Base-by-base conservation (phyloP, 78 protist genomes). In the Mantamonas sphyraenae region DNA sequence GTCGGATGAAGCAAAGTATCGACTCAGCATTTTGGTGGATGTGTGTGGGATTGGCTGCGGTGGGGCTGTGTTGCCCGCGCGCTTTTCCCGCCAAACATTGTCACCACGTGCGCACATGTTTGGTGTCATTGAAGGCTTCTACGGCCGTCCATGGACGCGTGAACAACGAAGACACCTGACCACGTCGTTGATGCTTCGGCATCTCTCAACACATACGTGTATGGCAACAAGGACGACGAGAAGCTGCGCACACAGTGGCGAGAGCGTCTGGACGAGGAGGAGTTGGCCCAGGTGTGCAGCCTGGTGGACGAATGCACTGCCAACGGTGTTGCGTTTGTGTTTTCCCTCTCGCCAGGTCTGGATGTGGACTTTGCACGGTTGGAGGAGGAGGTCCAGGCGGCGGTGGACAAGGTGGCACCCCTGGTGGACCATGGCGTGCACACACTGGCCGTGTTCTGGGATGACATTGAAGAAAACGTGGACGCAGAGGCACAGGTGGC, bases 241-340 rank as follows among this genome's bases (percentile, higher is more conserved):
- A 64, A 64, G 69, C 69, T 35, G 22, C 69, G 69, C 19, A 34
- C 51, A 7, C 8, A 2, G 20, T 64, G 69, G 69, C 69, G 69
- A 2, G 31, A 64, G 51, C 38, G 4, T 2, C 35, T 35, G 50
- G 12, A 3, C 47, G 50, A 45, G 37, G 26, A n/a, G 14, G 63
- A 57, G 37, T 3, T 37, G 19, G 63, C 31, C 16, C 28, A 28
- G 16, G 17, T 57, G 31, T 2, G 20, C 3, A 22, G 19, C 17
- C 35, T 64, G 69, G 30, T 64, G 4, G 51, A 3, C 3, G 69
- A 64, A 34, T 26, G 40, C n/a, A 26, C 4, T 17, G 4, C 19
- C n/a, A 3, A 40, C 55, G 12, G 30, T 12, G 69, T 64, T 3
- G 37, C 28, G 40, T 37, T 64, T 20, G 30, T 64, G 19, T 64